Evolutionary conservation across 2,329 filamentous ascomycete species (phyloP).

Genomic region (Epichloe bromicola): DNA sequence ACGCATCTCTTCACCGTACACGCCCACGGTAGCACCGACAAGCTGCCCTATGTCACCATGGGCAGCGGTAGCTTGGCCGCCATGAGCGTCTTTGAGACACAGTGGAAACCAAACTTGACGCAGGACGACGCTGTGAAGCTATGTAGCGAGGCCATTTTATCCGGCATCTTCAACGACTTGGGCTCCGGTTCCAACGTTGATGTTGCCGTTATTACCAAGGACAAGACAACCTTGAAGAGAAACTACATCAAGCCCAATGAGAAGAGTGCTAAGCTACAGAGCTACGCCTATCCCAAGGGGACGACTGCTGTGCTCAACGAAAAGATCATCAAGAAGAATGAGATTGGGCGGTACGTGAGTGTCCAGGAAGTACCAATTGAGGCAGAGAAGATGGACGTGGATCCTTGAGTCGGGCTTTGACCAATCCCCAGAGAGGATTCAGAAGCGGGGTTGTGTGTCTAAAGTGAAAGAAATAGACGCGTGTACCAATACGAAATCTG

Average conservation of each 20-base stretch:
- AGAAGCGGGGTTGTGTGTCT: neutral
- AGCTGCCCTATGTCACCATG: constrained; percentile 99
- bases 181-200: constrained; percentile 97
- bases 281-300: constrained; percentile 79
- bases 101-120: constrained; percentile 72
- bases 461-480: neutral
- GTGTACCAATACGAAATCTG: constrained; percentile 4
- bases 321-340: constrained; percentile 87
- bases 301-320: constrained; percentile 95
- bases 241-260: constrained; percentile 92
- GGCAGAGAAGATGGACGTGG: constrained; percentile 57
- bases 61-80: constrained; percentile 89
- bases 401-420: constrained; percentile 28
- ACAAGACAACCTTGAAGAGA: constrained; percentile 86
- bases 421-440: neutral
- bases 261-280: constrained; percentile 79
- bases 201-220: constrained; percentile 84
- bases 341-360: constrained; percentile 87
- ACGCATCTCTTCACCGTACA: constrained; percentile 95
- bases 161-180: constrained; percentile 97
- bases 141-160: constrained; percentile 75
- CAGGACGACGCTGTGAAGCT: constrained; percentile 73
- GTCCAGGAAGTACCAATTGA: constrained; percentile 72
- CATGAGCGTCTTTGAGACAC: constrained; percentile 96
- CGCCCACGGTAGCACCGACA: constrained; percentile 95